Percentiles rank a stretch among this genome's conserved stretches.
Evolutionary conservation across 257 asterid genomes (phyloP).

Genomic region (Nyctanthes arbortristis): DNA sequence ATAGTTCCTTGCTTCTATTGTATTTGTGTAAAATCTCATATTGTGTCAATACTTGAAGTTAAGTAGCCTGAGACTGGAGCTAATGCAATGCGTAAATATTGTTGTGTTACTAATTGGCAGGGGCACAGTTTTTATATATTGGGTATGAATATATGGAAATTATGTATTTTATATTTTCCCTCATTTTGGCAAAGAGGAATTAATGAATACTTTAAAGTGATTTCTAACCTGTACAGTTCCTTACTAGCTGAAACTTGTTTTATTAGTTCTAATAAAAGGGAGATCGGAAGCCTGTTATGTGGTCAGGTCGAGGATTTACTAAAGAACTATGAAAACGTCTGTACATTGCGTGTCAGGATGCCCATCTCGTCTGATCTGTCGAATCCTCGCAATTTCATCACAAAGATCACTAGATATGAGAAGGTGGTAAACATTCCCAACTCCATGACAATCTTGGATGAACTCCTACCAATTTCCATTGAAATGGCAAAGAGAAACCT

Average conservation of each 20-base stretch:
- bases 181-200: background rate
- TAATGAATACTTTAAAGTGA: background rate
- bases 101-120: background rate
- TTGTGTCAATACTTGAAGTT: background rate
- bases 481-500: slow-evolving; percentile 88
- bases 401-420: slow-evolving; percentile 69
- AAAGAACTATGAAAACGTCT: slow-evolving; percentile 72
- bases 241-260: no score
- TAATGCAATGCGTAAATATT: background rate
- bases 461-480: slow-evolving; percentile 78
- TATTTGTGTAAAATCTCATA: background rate
- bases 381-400: slow-evolving; percentile 80
- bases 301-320: slow-evolving; percentile 78
- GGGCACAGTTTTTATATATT: background rate
- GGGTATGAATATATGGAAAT: background rate
- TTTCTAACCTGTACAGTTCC: background rate
- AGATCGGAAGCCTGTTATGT: no score
- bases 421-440: slow-evolving; percentile 84
- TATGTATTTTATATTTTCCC: no score
- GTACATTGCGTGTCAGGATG: slow-evolving; percentile 83
- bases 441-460: slow-evolving; percentile 83
- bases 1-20: background rate
- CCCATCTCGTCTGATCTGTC: slow-evolving; percentile 75
- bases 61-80: background rate
- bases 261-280: no score